These are phyloP conservation scores for Fraxinus americana DNA, from an alignment of 257 asterid genomes.

Conservation along the genomic window DNA sequence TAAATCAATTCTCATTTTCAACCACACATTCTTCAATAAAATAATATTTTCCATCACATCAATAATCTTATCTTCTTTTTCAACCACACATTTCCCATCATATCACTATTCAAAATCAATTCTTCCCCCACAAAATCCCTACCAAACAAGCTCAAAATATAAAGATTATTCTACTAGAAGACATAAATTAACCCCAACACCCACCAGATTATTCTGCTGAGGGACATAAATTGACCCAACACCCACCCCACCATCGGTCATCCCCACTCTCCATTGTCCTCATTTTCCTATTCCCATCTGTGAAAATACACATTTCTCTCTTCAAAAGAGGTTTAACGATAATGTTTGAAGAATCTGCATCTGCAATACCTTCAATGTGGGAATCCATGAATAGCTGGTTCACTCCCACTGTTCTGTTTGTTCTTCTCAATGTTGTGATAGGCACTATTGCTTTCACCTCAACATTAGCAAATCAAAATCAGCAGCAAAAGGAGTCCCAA, in stretches of 20 bases:
- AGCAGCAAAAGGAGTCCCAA: conserved; percentile 15
- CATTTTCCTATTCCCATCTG: background rate
- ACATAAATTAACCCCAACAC: background rate
- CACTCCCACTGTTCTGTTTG: conserved; percentile 53
- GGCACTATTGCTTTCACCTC: conserved; percentile 49
- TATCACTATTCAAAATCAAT: no score
- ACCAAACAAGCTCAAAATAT: no score
- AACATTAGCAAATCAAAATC: conserved; percentile 37
- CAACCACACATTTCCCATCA: no score
- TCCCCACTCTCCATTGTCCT: background rate
- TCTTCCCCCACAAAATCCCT: no score
- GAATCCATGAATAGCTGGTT: conserved; percentile 55
- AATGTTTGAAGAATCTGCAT: conserved; percentile 48
- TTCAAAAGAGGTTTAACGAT: conserved; percentile 5
- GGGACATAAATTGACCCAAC: background rate
- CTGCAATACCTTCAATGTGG: conserved; percentile 46
- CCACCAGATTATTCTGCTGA: no score
- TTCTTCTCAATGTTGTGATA: conserved; percentile 48
- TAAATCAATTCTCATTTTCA: no score
- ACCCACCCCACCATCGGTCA: background rate
- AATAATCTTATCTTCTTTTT: no score
- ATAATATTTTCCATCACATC: no score
- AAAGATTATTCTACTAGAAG: background rate
- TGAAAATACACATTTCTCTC: background rate
- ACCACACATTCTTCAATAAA: no score